phyloP scores from a whole-genome alignment of 441 rosid species.

The Pelargonium myrrhifolium region DNA sequence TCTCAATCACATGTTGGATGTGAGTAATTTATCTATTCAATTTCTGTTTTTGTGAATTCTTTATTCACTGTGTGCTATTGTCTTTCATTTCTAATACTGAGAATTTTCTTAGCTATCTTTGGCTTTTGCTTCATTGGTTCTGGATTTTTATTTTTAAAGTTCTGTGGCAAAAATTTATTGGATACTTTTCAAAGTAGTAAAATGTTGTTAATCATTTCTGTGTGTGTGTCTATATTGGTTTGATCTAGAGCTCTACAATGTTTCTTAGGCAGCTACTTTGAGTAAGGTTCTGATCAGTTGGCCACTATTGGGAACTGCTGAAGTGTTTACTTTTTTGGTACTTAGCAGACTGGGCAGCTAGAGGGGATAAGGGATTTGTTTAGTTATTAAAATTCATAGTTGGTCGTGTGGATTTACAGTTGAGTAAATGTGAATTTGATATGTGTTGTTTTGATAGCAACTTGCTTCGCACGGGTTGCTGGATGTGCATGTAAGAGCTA shows the following conservation, averaged over 20 bases:
- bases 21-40: slow-evolving; percentile 16
- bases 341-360: background rate
- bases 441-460: slow-evolving; percentile 46
- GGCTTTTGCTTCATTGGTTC: no score
- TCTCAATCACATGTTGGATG: slow-evolving; percentile 91
- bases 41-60: background rate
- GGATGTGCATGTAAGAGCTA: slow-evolving; percentile 75
- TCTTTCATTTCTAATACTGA: background rate
- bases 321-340: background rate
- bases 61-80: background rate
- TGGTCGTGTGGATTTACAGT: background rate
- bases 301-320: background rate
- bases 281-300: background rate
- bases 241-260: background rate
- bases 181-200: no score
- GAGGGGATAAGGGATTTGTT: background rate
- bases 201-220: no score
- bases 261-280: background rate
- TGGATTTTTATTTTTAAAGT: no score
- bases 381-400: background rate
- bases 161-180: no score
- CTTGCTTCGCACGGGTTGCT: slow-evolving; percentile 88
- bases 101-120: no score
- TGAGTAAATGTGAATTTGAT: slow-evolving; percentile 9
- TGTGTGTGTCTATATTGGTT: no score